Evolutionary conservation across 208 protist species (phyloP), one percentile per base, ranked within the genome.

Genomic region (Strigomonas oncopelti): DNA sequence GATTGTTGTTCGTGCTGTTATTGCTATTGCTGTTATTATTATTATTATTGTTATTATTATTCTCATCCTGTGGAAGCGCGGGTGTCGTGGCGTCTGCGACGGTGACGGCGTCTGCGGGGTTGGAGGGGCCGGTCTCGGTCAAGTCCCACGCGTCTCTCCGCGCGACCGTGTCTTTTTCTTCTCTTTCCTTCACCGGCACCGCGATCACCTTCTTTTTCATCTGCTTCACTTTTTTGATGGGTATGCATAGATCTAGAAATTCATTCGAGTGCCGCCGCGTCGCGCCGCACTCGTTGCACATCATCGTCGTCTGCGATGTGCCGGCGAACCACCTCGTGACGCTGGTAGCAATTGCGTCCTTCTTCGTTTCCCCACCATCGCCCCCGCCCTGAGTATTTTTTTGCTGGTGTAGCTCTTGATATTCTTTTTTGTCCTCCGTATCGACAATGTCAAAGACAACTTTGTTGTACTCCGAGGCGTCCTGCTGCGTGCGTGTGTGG

Each of bases 401-500:
- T n/a, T n/a, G n/a, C n/a, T n/a, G 24, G 32, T 32, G 32, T 62
- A 13, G 20, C 29, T 38, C 34, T 38, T 38, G 34, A 38, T 38
- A 38, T 3, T 42, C 56, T 13, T 59, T 31, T 62, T 62, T 65
- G 60, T 59, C 62, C 18, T 18, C 61, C 32, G 36, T 58, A 62
- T 92, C 83, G n/a, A 92, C 65, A 25, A 77, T 66, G 48, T 87
- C 81, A 28, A 92, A 62, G 55, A 92, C 48, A 27, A 81, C 72
- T 59, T 89, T 88, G 56, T 67, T 71, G 56, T 83, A 87, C 75
- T 88, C 87, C n/a, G 83, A 89, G 14, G 87, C 81, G 67, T 92
- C 87, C 64, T 92, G 87, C 53, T 89, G 87, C 5, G 65, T 77
- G 42, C 77, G 73, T 31, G 89, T 80, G 60, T 78, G 67, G 65